Conservation (phyloP, 768 basidiomycete genomes). For the Termitomyces sp. region DNA sequence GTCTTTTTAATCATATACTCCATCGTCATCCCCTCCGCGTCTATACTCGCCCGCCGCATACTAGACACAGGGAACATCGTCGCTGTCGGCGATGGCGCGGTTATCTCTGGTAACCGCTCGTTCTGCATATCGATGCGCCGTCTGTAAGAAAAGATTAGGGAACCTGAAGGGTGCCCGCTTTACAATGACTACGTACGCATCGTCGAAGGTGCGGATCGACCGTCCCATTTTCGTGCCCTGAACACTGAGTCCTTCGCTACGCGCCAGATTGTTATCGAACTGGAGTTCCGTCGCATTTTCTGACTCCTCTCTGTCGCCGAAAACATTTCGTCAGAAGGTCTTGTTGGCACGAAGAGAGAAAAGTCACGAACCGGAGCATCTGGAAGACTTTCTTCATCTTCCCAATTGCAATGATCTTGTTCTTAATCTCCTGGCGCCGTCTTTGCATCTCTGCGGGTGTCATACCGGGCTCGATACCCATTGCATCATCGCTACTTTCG, state of each 20-base stretch:
- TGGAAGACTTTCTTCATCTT: constrained; percentile 90
- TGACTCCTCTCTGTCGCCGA: constrained; percentile 61
- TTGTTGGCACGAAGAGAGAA: constrained; percentile 1
- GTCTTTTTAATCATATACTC: constrained; percentile 64
- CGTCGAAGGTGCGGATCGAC: constrained; percentile 70
- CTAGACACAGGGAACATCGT: constrained; percentile 61
- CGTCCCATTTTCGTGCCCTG: constrained; percentile 57
- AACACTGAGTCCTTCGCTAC: constrained; percentile 56
- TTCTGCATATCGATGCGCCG: constrained; percentile 73
- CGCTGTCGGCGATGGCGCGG: constrained; percentile 29
- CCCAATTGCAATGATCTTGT: constrained; percentile 92
- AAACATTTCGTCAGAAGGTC: background rate
- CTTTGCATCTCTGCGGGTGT: constrained; percentile 44
- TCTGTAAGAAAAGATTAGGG: constrained; percentile 30
- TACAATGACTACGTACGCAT: constrained; percentile 51
- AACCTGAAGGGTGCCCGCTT: background rate
- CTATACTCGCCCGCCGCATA: constrained; percentile 49
- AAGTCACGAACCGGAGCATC: constrained; percentile 69
- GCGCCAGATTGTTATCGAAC: constrained; percentile 29
- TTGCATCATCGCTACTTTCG: constrained; percentile 35
- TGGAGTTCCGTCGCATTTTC: constrained; percentile 75
- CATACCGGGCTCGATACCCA: constrained; percentile 23
- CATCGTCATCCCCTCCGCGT: constrained; percentile 52
- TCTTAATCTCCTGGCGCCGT: constrained; percentile 80
- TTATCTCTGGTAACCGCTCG: constrained; percentile 68